Percentiles rank a stretch among this genome's conserved stretches.
Conservation (phyloP, 1,284 basidiomycete species). For the Microbotryum violaceum region DNA sequence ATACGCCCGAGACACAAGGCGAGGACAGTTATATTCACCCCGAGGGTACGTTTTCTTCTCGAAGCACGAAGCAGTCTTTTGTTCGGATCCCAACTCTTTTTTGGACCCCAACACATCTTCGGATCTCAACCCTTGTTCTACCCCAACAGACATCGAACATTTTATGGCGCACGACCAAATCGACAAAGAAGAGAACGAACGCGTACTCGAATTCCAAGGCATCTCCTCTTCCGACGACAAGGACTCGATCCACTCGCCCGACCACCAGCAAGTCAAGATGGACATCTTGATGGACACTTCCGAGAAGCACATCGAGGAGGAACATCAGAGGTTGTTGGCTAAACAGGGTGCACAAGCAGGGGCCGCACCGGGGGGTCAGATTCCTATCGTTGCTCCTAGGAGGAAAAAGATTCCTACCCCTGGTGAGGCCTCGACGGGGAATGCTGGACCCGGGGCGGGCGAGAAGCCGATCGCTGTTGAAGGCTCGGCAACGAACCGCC, state of each 20-base stretch:
- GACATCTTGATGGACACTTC: constrained; percentile 25
- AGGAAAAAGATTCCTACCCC: no score
- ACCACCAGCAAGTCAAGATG: constrained; percentile 14
- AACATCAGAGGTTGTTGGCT: constrained; percentile 1
- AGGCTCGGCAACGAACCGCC: background rate
- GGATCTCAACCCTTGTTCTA: constrained; percentile 40
- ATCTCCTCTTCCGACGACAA: background rate
- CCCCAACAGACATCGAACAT: constrained; percentile 51
- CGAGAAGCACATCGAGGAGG: constrained; percentile 8
- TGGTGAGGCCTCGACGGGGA: background rate
- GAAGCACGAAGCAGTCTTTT: no score
- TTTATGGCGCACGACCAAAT: constrained; percentile 82
- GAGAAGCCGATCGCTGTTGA: background rate
- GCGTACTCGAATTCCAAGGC: constrained; percentile 42
- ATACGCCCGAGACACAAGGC: constrained; percentile 90
- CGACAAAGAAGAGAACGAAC: constrained; percentile 72
- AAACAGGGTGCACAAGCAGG: no score
- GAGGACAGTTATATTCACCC: constrained; percentile 90
- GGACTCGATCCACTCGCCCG: constrained; percentile 11
- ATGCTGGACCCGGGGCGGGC: background rate
- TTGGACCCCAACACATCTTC: constrained; percentile 15
- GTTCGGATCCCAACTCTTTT: constrained; percentile 38
- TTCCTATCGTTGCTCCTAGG: no score
- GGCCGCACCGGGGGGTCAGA: background rate
- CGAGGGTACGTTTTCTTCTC: constrained; percentile 55